Evolutionary conservation across 148 eudicot genomes (phyloP).

Genomic region (Spergularia marina): DNA sequence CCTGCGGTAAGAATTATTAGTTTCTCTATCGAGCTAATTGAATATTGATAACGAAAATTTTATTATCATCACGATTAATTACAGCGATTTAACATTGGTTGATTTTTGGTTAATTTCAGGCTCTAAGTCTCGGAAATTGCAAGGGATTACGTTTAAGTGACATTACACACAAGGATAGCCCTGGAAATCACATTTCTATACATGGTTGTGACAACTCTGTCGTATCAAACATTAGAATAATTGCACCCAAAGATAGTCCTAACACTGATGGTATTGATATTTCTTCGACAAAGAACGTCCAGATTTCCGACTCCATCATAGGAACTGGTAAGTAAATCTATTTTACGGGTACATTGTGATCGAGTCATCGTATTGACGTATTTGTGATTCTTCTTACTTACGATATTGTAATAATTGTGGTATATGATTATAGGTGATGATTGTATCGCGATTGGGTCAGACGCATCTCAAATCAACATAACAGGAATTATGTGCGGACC

Average conservation of each 20-base stretch:
- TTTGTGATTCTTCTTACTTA: too few species aligned
- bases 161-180: not conserved
- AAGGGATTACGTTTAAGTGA: conserved; percentile 2
- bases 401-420: not conserved
- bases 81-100: not conserved
- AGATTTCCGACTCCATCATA: conserved; percentile 6
- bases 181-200: conserved; percentile 10
- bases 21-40: not conserved
- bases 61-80: not conserved
- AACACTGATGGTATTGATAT: conserved; percentile 28
- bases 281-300: not conserved
- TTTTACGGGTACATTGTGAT: too few species aligned
- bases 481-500: conserved; percentile 40
- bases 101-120: conserved; percentile 1
- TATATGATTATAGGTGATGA: too few species aligned
- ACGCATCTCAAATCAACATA: conserved; percentile 28
- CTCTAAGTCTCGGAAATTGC: not conserved
- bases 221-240: conserved; percentile 13
- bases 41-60: not conserved
- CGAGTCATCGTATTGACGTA: too few species aligned
- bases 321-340: conserved; percentile 9
- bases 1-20: not conserved
- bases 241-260: conserved; percentile 21
- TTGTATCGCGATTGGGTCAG: conserved; percentile 39
- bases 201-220: conserved; percentile 6